Conservation (phyloP, 2,329 filamentous ascomycete species). For the Fusarium secorum region DNA sequence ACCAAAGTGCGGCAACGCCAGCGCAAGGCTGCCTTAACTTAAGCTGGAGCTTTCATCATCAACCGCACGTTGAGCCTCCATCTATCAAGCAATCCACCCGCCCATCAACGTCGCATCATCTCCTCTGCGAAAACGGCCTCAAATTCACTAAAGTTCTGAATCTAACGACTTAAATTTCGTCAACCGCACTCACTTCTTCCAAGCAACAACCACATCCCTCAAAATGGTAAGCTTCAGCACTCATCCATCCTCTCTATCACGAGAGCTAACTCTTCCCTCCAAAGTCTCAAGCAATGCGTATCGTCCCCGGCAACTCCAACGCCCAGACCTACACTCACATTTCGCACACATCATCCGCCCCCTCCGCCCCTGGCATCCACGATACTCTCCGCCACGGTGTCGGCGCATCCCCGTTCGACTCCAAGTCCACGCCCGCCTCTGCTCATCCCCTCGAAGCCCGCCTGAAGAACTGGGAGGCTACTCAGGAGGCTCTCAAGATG, state of each 20-base stretch:
- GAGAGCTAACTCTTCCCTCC: slow-evolving; percentile 34
- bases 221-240: slow-evolving; percentile 57
- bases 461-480: slow-evolving; percentile 87
- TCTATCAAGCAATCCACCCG: not conserved
- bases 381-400: slow-evolving; percentile 90
- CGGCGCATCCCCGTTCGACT: slow-evolving; percentile 65
- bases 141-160: not conserved
- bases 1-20: slow-evolving; percentile 24
- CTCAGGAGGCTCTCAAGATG: slow-evolving; percentile 89
- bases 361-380: slow-evolving; percentile 91
- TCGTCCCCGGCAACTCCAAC: slow-evolving; percentile 77
- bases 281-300: slow-evolving; percentile 77
- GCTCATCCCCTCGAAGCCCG: slow-evolving; percentile 92
- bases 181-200: not conserved
- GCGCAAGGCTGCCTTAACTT: slow-evolving; percentile 38
- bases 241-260: slow-evolving; percentile 5
- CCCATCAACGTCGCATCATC: slow-evolving; percentile 9
- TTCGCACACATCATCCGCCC: slow-evolving; percentile 71
- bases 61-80: slow-evolving; percentile 13
- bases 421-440: slow-evolving; percentile 59
- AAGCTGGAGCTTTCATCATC: slow-evolving; percentile 36
- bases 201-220: slow-evolving; percentile 37
- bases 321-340: slow-evolving; percentile 71
- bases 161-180: not conserved
- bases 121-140: not conserved